Evolutionary conservation across 352 stramenopile species (phyloP), one percentile per base, ranked within the genome.

Genomic region (Achlya hypogyna): DNA sequence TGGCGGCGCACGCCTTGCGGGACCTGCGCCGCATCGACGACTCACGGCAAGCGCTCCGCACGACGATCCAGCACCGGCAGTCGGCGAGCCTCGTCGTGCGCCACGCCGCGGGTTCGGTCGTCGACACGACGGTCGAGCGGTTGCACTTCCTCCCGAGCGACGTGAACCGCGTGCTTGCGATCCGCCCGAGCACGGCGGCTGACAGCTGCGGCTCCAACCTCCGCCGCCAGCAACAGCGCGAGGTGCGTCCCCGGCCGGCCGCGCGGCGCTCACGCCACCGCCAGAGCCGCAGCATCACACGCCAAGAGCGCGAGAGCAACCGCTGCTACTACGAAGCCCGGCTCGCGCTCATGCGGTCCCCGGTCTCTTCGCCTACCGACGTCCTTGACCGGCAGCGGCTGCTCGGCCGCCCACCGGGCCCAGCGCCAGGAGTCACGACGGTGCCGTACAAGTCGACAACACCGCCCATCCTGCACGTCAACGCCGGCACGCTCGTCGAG

Each of bases 11-110:
- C 34, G 27, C 18, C 12, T 16, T 22, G 8, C 20, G 34, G 22
- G 53, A 62, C 23, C 29, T 42, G 28, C 42, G 34, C 16, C 29
- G 34, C 22, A 45, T 62, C 18, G 53, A 62, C 31, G 53, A 62
- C 12, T 47, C 53, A 9, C 25, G 53, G 27, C 29, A 45, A 12
- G 53, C 34, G 10, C 53, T 62, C 5, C 53, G 45, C 27, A 42
- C 53, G 14, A 62, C 53, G 20, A 62, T 31, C 29, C 23, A 31
- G 22, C 53, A 45, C 23, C 18, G 23, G 38, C 31, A 40, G n/a
- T 42, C 53, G 10, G 29, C 29, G 18, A 62, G 53, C 45, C 53
- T 62, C 34, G 53, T 62, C 35, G 34, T 62, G 20, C 53, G 31
- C 25, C 53, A 62, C 45, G 22, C 8, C 34, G 53, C 53, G 14